Conservation (phyloP, 1,139 yeast species). For the Pichia sp. region DNA sequence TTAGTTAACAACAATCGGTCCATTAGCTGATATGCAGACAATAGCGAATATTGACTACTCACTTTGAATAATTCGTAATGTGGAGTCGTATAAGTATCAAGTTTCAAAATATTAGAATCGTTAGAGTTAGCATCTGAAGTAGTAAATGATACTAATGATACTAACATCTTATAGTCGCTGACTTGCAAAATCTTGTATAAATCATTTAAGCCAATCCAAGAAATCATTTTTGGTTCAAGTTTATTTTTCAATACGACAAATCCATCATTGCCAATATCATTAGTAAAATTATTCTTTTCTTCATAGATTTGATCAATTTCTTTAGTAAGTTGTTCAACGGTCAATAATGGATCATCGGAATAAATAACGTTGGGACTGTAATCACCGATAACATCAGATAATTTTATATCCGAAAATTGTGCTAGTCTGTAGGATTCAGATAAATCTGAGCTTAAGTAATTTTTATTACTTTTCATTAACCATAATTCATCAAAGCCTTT, state of each 20-base stretch:
- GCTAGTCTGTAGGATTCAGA: slow-evolving; percentile 10
- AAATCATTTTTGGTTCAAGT: slow-evolving; percentile 7
- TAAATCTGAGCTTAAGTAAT: slow-evolving; percentile 8
- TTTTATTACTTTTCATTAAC: slow-evolving; percentile 16
- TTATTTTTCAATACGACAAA: slow-evolving; percentile 12
- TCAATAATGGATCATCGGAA: slow-evolving; percentile 18
- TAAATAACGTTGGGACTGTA: slow-evolving; percentile 4
- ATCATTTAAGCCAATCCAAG: slow-evolving; percentile 13
- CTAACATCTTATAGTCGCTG: neutral
- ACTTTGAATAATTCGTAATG: slow-evolving; percentile 20
- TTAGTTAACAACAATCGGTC: slow-evolving; percentile 27
- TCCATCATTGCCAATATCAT: slow-evolving; percentile 13
- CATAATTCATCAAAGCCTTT: slow-evolving; percentile 42
- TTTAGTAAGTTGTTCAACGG: slow-evolving; percentile 28
- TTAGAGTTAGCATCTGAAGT: neutral
- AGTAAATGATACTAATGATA: slow-evolving; percentile 8
- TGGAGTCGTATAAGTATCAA: slow-evolving; percentile 7
- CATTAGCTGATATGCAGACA: slow-evolving; percentile 30
- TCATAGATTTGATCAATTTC: slow-evolving; percentile 26
- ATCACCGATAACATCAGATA: slow-evolving; percentile 5
- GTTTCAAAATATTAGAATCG: slow-evolving; percentile 3
- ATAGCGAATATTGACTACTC: slow-evolving; percentile 21
- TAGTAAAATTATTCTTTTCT: slow-evolving; percentile 10
- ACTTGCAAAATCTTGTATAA: slow-evolving; percentile 3
- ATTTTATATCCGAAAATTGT: slow-evolving; percentile 6